Percentiles rank a stretch among this genome's conserved stretches.
Conservation (phyloP, 1,284 basidiomycete genomes). For the Ceratobasidium sp. region DNA sequence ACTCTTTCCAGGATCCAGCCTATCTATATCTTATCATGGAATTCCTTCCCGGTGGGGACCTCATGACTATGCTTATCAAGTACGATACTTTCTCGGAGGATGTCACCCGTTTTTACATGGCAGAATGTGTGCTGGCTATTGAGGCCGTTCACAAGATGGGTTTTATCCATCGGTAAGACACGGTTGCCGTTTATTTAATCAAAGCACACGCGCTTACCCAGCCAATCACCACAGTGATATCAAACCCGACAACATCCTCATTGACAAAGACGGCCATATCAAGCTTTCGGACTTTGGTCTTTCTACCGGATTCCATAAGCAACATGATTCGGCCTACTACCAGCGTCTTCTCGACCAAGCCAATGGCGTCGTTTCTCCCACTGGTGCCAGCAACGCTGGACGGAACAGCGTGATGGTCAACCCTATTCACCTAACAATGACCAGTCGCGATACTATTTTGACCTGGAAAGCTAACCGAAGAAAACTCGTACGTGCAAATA, state of each 20-base stretch:
- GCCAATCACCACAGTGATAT: constrained; percentile 66
- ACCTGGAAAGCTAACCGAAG: constrained; percentile 99
- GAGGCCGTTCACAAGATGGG: constrained; percentile 98
- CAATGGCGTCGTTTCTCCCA: constrained; percentile 53
- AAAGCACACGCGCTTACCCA: constrained; percentile 29
- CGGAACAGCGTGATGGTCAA: constrained; percentile 96
- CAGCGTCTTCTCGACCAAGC: constrained; percentile 68
- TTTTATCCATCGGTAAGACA: constrained; percentile 94
- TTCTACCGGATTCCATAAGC: constrained; percentile 94
- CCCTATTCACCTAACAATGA: constrained; percentile 94
- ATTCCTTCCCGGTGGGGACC: constrained; percentile 95
- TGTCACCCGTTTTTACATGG: constrained; percentile 99
- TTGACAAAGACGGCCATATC: constrained; percentile 91
- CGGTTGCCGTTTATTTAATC: background rate
- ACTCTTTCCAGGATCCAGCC: constrained; percentile 96
- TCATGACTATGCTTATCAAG: constrained; percentile 99
- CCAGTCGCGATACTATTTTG: constrained; percentile 90
- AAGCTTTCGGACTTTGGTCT: constrained; percentile 97
- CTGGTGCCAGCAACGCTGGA: constrained; percentile 38
- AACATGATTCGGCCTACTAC: constrained; percentile 94
- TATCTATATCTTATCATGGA: constrained; percentile 99
- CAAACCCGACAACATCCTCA: constrained; percentile 97
- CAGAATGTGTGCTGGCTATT: constrained; percentile 96
- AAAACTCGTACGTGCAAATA: constrained; percentile 74
- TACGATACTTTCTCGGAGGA: constrained; percentile 99